phyloP scores from a whole-genome alignment of 371 early-diverging fungal species.

The Smittium culicis region DNA sequence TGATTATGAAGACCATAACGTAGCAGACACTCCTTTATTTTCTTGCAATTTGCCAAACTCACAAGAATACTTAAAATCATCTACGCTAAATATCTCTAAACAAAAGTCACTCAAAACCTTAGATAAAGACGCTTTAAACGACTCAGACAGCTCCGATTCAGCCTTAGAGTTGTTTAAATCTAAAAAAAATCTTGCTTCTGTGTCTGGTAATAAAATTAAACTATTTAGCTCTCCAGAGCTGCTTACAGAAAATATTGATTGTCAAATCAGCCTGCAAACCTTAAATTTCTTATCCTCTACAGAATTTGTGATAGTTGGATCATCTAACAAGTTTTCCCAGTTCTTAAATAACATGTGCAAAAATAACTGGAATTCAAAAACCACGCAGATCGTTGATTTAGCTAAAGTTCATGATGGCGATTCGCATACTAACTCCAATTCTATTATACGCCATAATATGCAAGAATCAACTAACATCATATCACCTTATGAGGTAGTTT shows the following conservation, averaged over 20 bases:
- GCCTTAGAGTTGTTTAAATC: no score
- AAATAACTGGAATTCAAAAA: constrained; percentile 6
- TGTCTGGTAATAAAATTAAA: not conserved
- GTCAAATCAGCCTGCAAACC: not conserved
- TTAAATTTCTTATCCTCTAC: not conserved
- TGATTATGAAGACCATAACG: not conserved
- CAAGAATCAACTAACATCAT: not conserved
- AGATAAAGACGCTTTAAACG: no score
- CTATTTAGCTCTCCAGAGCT: not conserved
- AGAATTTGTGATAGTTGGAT: not conserved
- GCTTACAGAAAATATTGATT: not conserved
- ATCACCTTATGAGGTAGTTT: not conserved
- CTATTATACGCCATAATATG: no score
- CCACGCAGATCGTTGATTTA: not conserved
- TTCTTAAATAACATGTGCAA: not conserved
- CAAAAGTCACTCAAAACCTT: no score
- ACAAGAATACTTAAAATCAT: no score
- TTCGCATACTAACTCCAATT: no score
- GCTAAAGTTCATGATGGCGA: no score
- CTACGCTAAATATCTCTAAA: no score
- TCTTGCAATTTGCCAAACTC: not conserved
- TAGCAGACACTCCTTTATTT: not conserved
- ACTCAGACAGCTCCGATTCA: no score
- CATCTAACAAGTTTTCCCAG: not conserved
- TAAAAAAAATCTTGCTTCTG: no score